phyloP scores from a whole-genome alignment of 164 flowering plant genomes.

The Saururus chinensis region DNA sequence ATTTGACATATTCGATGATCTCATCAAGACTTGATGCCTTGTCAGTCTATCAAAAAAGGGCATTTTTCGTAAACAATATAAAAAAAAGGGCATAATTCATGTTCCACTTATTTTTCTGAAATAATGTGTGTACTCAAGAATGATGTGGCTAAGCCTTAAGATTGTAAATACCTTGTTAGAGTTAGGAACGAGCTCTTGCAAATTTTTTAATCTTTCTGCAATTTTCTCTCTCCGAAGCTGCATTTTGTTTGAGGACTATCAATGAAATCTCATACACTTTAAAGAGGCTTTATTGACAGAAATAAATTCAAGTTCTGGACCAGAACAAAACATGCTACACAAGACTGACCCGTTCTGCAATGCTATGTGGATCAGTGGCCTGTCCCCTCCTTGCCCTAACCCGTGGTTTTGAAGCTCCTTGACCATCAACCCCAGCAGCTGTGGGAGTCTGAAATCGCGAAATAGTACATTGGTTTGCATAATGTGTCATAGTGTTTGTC shows the following conservation, averaged over 20 bases:
- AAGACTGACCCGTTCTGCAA: slow-evolving; percentile 47
- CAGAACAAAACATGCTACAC: neutral
- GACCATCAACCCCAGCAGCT: slow-evolving; percentile 13
- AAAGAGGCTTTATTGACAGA: too few relatives aligned
- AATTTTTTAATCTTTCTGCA: slow-evolving; percentile 52
- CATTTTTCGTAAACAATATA: too few relatives aligned
- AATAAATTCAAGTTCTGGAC: neutral
- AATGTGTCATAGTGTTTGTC: slow-evolving; percentile 10
- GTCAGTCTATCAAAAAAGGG: slow-evolving; percentile 21
- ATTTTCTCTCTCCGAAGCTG: slow-evolving; percentile 62
- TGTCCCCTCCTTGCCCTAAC: slow-evolving; percentile 57
- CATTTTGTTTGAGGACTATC: neutral
- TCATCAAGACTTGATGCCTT: slow-evolving; percentile 37
- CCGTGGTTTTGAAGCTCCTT: slow-evolving; percentile 22
- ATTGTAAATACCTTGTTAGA: slow-evolving; percentile 36
- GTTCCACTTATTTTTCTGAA: too few relatives aligned
- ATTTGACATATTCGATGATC: slow-evolving; percentile 33
- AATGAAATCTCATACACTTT: neutral
- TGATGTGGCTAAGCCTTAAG: neutral
- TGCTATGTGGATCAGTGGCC: slow-evolving; percentile 66
- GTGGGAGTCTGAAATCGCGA: slow-evolving; percentile 13
- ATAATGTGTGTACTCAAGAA: neutral
- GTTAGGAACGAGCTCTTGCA: slow-evolving; percentile 59
- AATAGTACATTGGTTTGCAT: slow-evolving; percentile 8
- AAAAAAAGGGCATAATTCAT: too few relatives aligned